Percentiles rank a stretch among this genome's conserved stretches.
Evolutionary conservation across 257 asterid species (phyloP).

Genomic region (Sherardia arvensis): DNA sequence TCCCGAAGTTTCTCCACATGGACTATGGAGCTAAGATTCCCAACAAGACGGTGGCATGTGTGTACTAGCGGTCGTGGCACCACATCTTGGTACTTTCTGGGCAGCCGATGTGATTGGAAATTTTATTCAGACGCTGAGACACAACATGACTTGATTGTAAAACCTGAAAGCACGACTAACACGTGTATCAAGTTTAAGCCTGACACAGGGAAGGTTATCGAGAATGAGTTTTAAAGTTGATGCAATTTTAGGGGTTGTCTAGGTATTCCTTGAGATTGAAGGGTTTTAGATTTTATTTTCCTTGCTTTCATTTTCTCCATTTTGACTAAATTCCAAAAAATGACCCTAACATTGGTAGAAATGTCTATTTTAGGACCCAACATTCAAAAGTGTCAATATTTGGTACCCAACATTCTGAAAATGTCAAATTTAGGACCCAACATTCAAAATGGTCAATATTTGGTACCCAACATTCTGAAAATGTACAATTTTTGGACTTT

Average conservation of each 20-base stretch:
- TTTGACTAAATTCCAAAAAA: too few species aligned
- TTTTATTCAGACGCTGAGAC: slow-evolving; percentile 47
- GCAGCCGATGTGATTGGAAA: slow-evolving; percentile 46
- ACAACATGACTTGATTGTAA: slow-evolving; percentile 50
- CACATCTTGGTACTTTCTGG: slow-evolving; percentile 64
- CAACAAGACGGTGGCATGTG: slow-evolving; percentile 72
- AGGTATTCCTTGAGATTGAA: background rate
- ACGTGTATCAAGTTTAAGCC: slow-evolving; percentile 76
- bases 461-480: too few species aligned
- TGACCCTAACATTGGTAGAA: too few species aligned
- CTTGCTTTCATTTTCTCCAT: background rate
- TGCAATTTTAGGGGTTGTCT: slow-evolving; percentile 55
- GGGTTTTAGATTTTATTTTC: slow-evolving; percentile 12
- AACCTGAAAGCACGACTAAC: slow-evolving; percentile 30
- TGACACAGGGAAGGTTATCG: slow-evolving; percentile 58
- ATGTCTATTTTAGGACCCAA: too few species aligned
- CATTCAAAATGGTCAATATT: too few species aligned
- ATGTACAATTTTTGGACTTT: too few species aligned
- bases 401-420: too few species aligned
- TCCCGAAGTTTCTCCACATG: slow-evolving; percentile 63
- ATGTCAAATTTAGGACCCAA: too few species aligned
- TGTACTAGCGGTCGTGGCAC: slow-evolving; percentile 70
- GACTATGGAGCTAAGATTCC: slow-evolving; percentile 53
- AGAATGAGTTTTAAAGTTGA: slow-evolving; percentile 39
- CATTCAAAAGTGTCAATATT: too few species aligned